These are phyloP conservation scores for Tricholoma hemisulphureum DNA, from an alignment of 768 basidiomycete species.

Conservation along the genomic window DNA sequence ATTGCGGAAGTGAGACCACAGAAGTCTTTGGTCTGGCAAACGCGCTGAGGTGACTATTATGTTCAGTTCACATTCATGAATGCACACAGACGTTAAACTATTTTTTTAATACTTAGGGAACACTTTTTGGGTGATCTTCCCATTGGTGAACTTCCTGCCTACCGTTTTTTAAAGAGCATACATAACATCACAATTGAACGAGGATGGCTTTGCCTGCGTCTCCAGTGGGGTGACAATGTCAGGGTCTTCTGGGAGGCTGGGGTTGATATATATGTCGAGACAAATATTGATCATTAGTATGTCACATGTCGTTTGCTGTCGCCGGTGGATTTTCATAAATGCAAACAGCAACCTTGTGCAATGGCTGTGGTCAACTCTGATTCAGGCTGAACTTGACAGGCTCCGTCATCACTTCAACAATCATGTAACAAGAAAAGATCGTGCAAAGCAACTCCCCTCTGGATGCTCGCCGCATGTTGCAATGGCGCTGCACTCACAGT, in stretches of 20 bases:
- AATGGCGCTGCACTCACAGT: not conserved
- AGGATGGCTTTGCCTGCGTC: too few relatives aligned
- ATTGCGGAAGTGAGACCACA: conserved; percentile 30
- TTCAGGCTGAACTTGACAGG: too few relatives aligned
- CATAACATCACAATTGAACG: not conserved
- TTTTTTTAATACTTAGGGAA: conserved; percentile 22
- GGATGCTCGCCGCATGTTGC: not conserved
- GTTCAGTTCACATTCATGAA: conserved; percentile 24
- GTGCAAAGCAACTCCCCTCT: not conserved
- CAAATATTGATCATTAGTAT: conserved; percentile 1
- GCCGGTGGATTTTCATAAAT: too few relatives aligned
- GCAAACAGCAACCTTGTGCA: conserved; percentile 22
- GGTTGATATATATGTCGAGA: conserved; percentile 13
- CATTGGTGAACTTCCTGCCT: not conserved
- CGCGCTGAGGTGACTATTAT: conserved; percentile 22
- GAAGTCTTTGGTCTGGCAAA: conserved; percentile 26
- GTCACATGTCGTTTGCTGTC: too few relatives aligned
- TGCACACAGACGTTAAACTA: conserved; percentile 18
- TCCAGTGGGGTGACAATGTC: conserved; percentile 30
- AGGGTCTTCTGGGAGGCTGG: too few relatives aligned
- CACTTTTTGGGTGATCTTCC: too few relatives aligned
- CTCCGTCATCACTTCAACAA: conserved; percentile 19
- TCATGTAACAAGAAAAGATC: conserved; percentile 15
- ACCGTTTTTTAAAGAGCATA: not conserved
- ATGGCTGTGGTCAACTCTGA: too few relatives aligned